Percentiles rank a stretch among this genome's conserved stretches.
Evolutionary conservation across 2,329 filamentous ascomycete species (phyloP).

Genomic region (Geosmithia putterillii): DNA sequence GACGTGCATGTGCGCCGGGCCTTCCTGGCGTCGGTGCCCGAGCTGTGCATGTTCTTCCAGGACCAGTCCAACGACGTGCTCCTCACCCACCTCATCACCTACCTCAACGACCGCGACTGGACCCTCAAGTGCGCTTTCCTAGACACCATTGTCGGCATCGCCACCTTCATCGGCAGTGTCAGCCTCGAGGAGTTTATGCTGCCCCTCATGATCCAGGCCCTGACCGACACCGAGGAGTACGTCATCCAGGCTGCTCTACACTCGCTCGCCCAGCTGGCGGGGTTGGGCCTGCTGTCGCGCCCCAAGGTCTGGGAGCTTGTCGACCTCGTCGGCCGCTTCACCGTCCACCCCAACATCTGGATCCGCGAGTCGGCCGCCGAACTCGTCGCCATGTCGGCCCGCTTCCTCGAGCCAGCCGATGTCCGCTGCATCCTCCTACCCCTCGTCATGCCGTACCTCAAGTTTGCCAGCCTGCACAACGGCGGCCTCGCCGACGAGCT

Average conservation of each 20-base stretch:
- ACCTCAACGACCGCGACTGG: constrained; percentile 94
- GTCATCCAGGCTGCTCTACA: constrained; percentile 86
- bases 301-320: constrained; percentile 79
- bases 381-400: constrained; percentile 67
- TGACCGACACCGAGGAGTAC: constrained; percentile 87
- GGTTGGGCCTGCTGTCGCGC: constrained; percentile 75
- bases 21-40: constrained; percentile 82
- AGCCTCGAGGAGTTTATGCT: constrained; percentile 92
- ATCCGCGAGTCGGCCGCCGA: constrained; percentile 81
- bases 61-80: constrained; percentile 93
- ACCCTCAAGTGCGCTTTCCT: constrained; percentile 94
- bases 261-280: constrained; percentile 78
- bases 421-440: constrained; percentile 74
- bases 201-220: constrained; percentile 87
- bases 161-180: constrained; percentile 76
- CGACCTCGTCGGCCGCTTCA: constrained; percentile 70
- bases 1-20: constrained; percentile 80
- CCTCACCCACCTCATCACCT: constrained; percentile 90
- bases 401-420: constrained; percentile 67
- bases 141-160: constrained; percentile 86
- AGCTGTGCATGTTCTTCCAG: constrained; percentile 89
- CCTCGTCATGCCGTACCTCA: constrained; percentile 70
- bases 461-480: constrained; percentile 52
- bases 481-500: constrained; percentile 56
- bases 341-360: constrained; percentile 91